Base-by-base conservation (phyloP, 1,139 yeast genomes). In the Zhuliangozyma parablackwelliae region DNA sequence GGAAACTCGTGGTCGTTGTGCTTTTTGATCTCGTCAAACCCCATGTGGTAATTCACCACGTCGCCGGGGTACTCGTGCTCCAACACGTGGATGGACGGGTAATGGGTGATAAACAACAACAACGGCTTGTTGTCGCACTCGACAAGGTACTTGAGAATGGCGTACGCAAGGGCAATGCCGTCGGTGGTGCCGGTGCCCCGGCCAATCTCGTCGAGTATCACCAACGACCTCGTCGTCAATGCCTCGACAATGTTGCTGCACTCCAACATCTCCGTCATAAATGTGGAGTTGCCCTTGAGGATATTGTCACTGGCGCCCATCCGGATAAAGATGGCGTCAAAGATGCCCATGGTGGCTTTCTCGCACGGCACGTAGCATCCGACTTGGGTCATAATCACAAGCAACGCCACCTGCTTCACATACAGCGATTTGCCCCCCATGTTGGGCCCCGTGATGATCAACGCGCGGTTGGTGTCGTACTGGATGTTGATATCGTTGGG, bases 151-250 rank as follows among this genome's bases (percentile, higher is more conserved):
- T 76, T 71, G 40, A 92, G 62, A 2, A 92, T 82, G 0, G 95
- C 70, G 52, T 80, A 77, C 0, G 97, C 97, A 27, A 92, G 80
- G 1, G 95, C 80, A 28, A 83, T 82, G 0, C 98, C 98, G 60
- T 92, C 98, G 40, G 70, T 69, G 0, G 97, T 89, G 0, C 96
- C 84, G 0, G 98, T 92, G 5, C 88, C 94, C 36, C 92, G 61
- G 4, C 95, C 95, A 46, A 92, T 75, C 58, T 92, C 99, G 59
- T 94, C 98, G 36, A 92, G 63, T 12, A 90, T 62, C 2, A 84
- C 77, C 37, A 85, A 61, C 1, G 87, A 80, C 31, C 69, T 64
- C 5, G 59, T 48, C 2, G 80, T 72, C 38, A 59, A 62, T 10
- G 56, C 52, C 8, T 64, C 56, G 41, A 84, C 56, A 20, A 84